These are phyloP conservation scores for Linum tenue DNA, from an alignment of 345 rosid species.

Conservation along the genomic window DNA sequence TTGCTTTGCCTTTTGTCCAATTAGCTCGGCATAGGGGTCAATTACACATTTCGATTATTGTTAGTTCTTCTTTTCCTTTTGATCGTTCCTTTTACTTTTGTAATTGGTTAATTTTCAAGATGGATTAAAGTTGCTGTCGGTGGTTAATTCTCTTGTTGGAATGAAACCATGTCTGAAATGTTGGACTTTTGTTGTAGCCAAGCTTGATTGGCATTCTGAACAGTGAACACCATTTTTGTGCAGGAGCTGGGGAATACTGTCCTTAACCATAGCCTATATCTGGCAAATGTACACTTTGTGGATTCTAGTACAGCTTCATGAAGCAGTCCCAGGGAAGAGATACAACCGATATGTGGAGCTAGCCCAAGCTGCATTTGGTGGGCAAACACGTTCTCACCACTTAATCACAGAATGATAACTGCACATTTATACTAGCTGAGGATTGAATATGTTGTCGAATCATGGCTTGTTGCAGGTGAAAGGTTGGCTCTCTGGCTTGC, in stretches of 20 bases:
- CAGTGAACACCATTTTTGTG: constrained; percentile 5
- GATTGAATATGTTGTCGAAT: neutral
- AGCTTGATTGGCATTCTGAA: neutral
- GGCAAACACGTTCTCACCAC: constrained; percentile 10
- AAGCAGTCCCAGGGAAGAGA: constrained; percentile 93
- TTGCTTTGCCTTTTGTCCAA: too few relatives aligned
- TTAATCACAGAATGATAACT: neutral
- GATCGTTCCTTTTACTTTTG: neutral
- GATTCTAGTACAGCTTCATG: constrained; percentile 89
- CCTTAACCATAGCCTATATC: constrained; percentile 75
- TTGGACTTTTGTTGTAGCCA: neutral
- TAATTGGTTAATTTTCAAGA: too few relatives aligned
- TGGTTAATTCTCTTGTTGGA: neutral
- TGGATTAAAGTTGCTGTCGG: neutral
- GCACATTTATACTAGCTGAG: neutral
- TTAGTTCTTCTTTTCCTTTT: neutral
- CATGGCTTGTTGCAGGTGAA: constrained; percentile 45
- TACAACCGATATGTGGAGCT: constrained; percentile 95
- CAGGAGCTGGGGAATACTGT: constrained; percentile 94
- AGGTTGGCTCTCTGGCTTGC: constrained; percentile 89
- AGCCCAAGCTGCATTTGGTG: constrained; percentile 97
- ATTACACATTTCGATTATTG: neutral
- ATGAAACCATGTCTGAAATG: neutral
- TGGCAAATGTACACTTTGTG: constrained; percentile 96
- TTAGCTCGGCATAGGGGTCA: too few relatives aligned